Base-by-base conservation (phyloP, 2,329 filamentous ascomycete genomes). In the Orbilia brochopaga region DNA sequence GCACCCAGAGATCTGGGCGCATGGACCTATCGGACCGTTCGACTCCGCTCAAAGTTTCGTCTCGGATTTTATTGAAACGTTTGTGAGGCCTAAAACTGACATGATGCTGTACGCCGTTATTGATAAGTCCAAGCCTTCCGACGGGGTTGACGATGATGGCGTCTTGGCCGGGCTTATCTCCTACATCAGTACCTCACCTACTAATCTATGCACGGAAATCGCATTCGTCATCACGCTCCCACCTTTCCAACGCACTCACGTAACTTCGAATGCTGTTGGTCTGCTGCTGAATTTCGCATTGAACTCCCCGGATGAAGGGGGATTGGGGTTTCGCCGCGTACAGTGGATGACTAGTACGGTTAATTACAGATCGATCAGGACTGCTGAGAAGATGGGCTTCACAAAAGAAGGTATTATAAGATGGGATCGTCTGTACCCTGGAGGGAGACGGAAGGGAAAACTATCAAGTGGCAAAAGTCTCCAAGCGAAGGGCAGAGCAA, bases 221-320 rank as follows among this genome's bases (percentile, higher is more conserved):
- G 81, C 80, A 11, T 77, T 78, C 50, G 78, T 82, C 37, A 74
- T 78, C 24, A 77, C 78, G 8, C 73, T 80, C 13, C 79, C 79
- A 1, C 35, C 64, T 1, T 80, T 77, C 61, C 79, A 80, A 50
- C 75, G 76, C 30, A 79, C 79, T 4, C 78, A 80, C 60, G 79
- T 81, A 35, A 76, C 77, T 23, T 78, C 76, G 6, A 77, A 80
- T 60, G 76, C 79, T 17, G 76, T 78, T 13, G 79, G 79, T 2
- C 74, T 81, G 23, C 55, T 80, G 64, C 58, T 80, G 53, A 77
- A 77, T 44, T 76, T 78, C 64, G 77, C 77, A 4, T 70, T 78
- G 1, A 75, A 78, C 35, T 55, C 66, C 1, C 73, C 75, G 0
- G 40, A 55, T 2, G 44, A 66, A 8, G 75, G 75, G 0, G 77